Conservation (phyloP, 1,139 yeast species). For the Candida tunisiensis region DNA sequence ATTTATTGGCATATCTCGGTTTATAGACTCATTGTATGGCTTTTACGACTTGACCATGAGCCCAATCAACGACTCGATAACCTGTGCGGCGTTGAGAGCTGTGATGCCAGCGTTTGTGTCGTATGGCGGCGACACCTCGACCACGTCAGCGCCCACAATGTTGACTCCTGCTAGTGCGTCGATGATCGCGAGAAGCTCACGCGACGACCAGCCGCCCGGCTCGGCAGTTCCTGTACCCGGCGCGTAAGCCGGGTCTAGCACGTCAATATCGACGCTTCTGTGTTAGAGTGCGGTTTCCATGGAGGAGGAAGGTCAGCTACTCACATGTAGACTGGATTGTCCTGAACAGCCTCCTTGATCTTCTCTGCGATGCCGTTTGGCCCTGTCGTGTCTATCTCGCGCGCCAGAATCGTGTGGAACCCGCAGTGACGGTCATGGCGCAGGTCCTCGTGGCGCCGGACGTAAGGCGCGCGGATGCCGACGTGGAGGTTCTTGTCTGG, state of each 20-base stretch:
- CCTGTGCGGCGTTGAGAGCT: slow-evolving; percentile 61
- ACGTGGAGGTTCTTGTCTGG: slow-evolving; percentile 43
- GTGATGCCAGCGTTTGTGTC: slow-evolving; percentile 61
- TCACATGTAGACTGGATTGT: slow-evolving; percentile 54
- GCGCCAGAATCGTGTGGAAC: slow-evolving; percentile 47
- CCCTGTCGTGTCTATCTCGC: slow-evolving; percentile 45
- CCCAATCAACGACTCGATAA: too few relatives aligned
- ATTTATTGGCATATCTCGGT: too few relatives aligned
- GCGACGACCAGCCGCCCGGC: slow-evolving; percentile 68
- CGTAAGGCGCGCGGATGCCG: slow-evolving; percentile 44
- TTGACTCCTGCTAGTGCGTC: slow-evolving; percentile 41
- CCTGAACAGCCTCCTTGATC: slow-evolving; percentile 32
- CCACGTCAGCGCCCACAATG: slow-evolving; percentile 63
- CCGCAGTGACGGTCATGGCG: slow-evolving; percentile 49
- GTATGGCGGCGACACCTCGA: slow-evolving; percentile 61
- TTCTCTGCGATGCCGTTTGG: slow-evolving; percentile 30
- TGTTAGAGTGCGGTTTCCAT: too few relatives aligned
- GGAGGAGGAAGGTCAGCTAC: too few relatives aligned
- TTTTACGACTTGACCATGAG: too few relatives aligned
- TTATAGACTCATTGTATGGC: too few relatives aligned
- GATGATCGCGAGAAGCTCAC: slow-evolving; percentile 49
- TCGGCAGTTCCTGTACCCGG: slow-evolving; percentile 80
- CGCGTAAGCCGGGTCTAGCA: slow-evolving; percentile 66
- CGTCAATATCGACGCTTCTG: slow-evolving; percentile 66
- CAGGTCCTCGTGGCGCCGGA: slow-evolving; percentile 24